Evolutionary conservation across 2,329 filamentous ascomycete species (phyloP).

Genomic region (Ceratocystis cubensis): DNA sequence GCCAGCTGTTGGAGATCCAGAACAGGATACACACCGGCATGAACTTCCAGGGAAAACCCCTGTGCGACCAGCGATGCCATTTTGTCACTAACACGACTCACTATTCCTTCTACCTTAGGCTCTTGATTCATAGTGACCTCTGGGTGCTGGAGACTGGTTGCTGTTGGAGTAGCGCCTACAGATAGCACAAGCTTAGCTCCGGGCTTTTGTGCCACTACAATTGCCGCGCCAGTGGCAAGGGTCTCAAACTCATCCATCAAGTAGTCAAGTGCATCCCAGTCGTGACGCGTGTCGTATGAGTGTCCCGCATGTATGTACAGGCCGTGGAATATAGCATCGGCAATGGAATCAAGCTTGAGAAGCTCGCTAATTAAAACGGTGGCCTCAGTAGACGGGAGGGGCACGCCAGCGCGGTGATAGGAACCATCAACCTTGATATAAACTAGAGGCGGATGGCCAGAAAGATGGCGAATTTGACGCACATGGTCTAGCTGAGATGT

Average conservation of each 20-base stretch:
- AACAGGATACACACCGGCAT: slow-evolving; percentile 63
- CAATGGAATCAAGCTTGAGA: slow-evolving; percentile 32
- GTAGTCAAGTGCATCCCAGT: slow-evolving; percentile 43
- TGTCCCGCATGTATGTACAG: slow-evolving; percentile 64
- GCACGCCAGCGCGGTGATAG: slow-evolving; percentile 56
- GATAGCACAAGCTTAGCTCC: slow-evolving; percentile 43
- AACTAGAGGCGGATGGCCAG: slow-evolving; percentile 40
- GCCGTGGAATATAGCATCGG: slow-evolving; percentile 40
- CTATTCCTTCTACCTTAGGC: slow-evolving; percentile 26
- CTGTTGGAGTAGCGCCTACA: slow-evolving; percentile 66
- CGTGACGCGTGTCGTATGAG: slow-evolving; percentile 49
- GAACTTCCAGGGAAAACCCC: slow-evolving; percentile 45
- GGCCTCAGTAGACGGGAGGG: slow-evolving; percentile 37
- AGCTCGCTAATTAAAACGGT: slow-evolving; percentile 35
- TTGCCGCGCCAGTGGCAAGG: slow-evolving; percentile 26
- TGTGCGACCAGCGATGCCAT: slow-evolving; percentile 31
- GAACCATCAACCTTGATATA: slow-evolving; percentile 68
- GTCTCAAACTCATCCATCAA: slow-evolving; percentile 45
- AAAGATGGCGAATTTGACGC: slow-evolving; percentile 32
- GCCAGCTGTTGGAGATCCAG: slow-evolving; percentile 71
- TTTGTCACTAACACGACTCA: slow-evolving; percentile 19
- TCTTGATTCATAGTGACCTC: slow-evolving; percentile 22
- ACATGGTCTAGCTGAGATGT: slow-evolving; percentile 42
- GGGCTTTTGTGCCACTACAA: slow-evolving; percentile 3
- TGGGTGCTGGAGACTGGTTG: slow-evolving; percentile 50